Conservation (phyloP, 192 early-diverging fungal genomes). For the Diversispora epigaea region DNA sequence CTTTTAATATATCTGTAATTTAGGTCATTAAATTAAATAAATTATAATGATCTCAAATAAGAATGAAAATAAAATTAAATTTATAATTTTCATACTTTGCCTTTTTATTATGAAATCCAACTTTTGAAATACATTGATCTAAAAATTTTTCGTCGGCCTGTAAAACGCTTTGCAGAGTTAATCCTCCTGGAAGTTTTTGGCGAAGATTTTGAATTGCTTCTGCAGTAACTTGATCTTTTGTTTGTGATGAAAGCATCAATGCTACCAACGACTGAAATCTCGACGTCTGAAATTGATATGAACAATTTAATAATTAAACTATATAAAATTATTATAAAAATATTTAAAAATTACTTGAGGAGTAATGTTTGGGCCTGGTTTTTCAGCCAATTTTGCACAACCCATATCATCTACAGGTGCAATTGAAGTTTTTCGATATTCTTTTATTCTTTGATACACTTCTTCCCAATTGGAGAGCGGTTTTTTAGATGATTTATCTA, state of each 20-base stretch:
- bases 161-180: conserved; percentile 67
- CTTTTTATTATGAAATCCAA: conserved; percentile 91
- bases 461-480: conserved; percentile 13
- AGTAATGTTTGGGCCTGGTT: conserved; percentile 36
- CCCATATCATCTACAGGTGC: conserved; percentile 92
- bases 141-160: conserved; percentile 59
- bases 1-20: conserved; percentile 69
- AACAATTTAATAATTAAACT: not conserved
- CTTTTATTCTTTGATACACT: conserved; percentile 52
- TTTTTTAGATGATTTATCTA: not conserved
- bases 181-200: conserved; percentile 59
- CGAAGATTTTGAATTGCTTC: conserved; percentile 73
- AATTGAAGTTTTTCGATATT: conserved; percentile 59
- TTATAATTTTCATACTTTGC: conserved; percentile 43
- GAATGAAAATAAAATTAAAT: not conserved
- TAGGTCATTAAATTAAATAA: conserved; percentile 12
- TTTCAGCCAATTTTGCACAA: conserved; percentile 70
- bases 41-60: not conserved
- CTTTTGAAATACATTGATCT: conserved; percentile 71
- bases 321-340: not conserved
- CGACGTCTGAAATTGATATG: conserved; percentile 43
- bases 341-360: conserved; percentile 34
- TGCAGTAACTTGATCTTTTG: conserved; percentile 86
- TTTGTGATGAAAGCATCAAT: conserved; percentile 90
- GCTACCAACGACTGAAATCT: conserved; percentile 85